These are phyloP conservation scores for Microthlaspi erraticum DNA, from an alignment of 345 rosid species.

Conservation along the genomic window DNA sequence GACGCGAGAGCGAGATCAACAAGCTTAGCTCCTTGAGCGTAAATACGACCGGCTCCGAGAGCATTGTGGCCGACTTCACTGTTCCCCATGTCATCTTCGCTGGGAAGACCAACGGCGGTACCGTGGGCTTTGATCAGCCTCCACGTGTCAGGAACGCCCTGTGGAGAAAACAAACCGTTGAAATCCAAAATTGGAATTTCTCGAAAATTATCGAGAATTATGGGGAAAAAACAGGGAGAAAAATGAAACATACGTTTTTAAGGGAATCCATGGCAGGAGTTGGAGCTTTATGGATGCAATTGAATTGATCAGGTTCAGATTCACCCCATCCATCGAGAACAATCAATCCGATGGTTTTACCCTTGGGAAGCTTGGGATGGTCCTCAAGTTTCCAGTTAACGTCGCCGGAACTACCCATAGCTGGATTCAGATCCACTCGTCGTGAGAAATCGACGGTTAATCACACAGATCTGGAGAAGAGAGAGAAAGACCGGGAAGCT, in stretches of 20 bases:
- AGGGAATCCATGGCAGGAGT: constrained; percentile 96
- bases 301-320: constrained; percentile 76
- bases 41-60: constrained; percentile 95
- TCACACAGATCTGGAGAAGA: constrained; percentile 22
- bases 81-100: constrained; percentile 98
- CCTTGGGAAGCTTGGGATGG: constrained; percentile 80
- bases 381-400: constrained; percentile 71
- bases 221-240: not conserved
- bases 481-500: constrained; percentile 1
- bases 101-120: constrained; percentile 89
- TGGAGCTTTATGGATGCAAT: constrained; percentile 88
- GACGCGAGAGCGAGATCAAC: constrained; percentile 91
- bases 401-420: constrained; percentile 65
- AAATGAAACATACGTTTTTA: constrained; percentile 55
- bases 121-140: constrained; percentile 92
- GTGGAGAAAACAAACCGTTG: not conserved
- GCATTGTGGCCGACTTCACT: constrained; percentile 99
- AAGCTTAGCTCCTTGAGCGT: constrained; percentile 98
- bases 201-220: not conserved
- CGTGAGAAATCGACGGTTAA: constrained; percentile 1
- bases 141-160: constrained; percentile 84
- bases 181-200: not conserved
- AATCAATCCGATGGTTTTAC: constrained; percentile 73
- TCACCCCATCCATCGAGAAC: constrained; percentile 99
- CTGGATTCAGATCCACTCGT: constrained; percentile 20